Percentiles rank a stretch among this genome's conserved stretches.
Evolutionary conservation across 768 basidiomycete genomes (phyloP).

Genomic region (Daedaleopsis nitida): DNA sequence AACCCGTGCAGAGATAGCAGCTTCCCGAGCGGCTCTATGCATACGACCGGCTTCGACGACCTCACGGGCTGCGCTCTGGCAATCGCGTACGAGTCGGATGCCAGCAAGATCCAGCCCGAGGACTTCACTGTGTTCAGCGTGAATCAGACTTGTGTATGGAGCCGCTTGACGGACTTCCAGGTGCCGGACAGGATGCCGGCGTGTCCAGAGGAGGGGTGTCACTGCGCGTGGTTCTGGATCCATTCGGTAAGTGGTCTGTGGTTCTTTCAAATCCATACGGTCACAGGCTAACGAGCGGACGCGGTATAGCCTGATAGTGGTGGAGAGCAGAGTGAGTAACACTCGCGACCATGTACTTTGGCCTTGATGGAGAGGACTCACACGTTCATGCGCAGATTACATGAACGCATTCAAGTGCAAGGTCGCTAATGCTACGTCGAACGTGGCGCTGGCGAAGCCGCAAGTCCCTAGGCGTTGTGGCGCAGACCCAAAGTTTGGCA

Average conservation of each 20-base stretch:
- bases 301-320: conserved; percentile 47
- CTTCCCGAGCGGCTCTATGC: conserved; percentile 39
- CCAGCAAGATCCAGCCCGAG: conserved; percentile 54
- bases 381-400: conserved; percentile 46
- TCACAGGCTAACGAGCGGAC: too few relatives aligned
- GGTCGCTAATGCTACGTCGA: conserved; percentile 54
- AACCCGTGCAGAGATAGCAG: conserved; percentile 50
- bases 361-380: not conserved
- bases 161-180: conserved; percentile 64
- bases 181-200: conserved; percentile 71
- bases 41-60: conserved; percentile 57
- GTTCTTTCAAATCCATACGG: too few relatives aligned
- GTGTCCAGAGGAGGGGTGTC: conserved; percentile 63
- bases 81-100: conserved; percentile 75
- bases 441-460: conserved; percentile 52
- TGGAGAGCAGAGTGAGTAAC: conserved; percentile 58
- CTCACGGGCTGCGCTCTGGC: conserved; percentile 67
- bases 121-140: conserved; percentile 77
- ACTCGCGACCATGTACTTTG: not conserved
- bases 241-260: conserved; percentile 46
- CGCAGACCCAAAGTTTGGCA: conserved; percentile 51
- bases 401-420: conserved; percentile 78
- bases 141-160: conserved; percentile 78
- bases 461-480: conserved; percentile 69
- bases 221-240: conserved; percentile 77